Conservation (phyloP, 257 asterid genomes). For the Ophiorrhiza pumila region DNA sequence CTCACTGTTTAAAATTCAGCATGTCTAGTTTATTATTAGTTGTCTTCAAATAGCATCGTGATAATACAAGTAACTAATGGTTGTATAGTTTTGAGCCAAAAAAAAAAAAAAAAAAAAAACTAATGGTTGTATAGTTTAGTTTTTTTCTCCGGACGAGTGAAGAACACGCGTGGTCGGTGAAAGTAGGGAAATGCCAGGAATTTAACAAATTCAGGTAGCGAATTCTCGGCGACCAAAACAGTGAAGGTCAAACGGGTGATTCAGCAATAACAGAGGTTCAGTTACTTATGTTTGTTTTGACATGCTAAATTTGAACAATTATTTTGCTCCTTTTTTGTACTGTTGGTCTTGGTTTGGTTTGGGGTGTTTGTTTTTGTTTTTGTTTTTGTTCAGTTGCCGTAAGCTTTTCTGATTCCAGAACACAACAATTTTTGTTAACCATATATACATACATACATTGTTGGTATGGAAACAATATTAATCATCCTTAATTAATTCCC, state of each 20-base stretch:
- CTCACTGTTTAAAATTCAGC: too few species aligned
- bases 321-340: neutral
- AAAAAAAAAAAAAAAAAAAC: neutral
- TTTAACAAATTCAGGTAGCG: slow-evolving; percentile 39
- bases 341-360: slow-evolving; percentile 7
- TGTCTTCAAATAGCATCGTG: too few species aligned
- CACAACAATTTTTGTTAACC: slow-evolving; percentile 2
- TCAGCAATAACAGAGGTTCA: slow-evolving; percentile 40
- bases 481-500: neutral
- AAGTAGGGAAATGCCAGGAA: slow-evolving; percentile 17
- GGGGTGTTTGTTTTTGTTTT: slow-evolving; percentile 10
- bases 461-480: neutral
- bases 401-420: slow-evolving; percentile 1
- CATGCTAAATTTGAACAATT: slow-evolving; percentile 25
- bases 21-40: too few species aligned
- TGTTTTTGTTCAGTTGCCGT: slow-evolving; percentile 18
- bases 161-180: slow-evolving; percentile 16
- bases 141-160: neutral
- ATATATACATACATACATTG: too few species aligned
- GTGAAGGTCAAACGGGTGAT: slow-evolving; percentile 55
- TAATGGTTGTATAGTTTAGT: neutral
- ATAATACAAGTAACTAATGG: too few species aligned
- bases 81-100: too few species aligned
- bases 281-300: slow-evolving; percentile 54
- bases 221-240: slow-evolving; percentile 35